Conservation (phyloP, 129 eudicot species). For the Oenanthe sinensis region DNA sequence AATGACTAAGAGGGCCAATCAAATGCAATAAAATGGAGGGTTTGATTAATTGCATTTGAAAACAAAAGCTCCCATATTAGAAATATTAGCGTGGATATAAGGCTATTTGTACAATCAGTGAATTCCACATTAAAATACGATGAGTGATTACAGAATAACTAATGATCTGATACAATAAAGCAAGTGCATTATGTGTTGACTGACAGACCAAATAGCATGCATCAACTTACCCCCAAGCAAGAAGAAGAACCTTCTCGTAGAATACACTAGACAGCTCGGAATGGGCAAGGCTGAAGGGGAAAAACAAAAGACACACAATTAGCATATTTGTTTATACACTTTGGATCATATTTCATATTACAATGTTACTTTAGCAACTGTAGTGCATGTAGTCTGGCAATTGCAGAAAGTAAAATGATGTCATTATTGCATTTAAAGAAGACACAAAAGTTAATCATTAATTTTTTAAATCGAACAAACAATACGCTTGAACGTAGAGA, state of each 20-base stretch:
- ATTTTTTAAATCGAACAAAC: not conserved
- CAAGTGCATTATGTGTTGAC: not conserved
- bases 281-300: conserved; percentile 84
- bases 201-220: not conserved
- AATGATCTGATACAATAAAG: not conserved
- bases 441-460: not conserved
- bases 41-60: not conserved
- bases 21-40: not conserved
- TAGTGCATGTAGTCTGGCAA: not conserved
- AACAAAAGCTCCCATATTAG: not conserved
- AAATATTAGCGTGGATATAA: not conserved
- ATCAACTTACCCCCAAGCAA: conserved; percentile 89
- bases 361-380: not conserved
- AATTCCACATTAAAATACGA: not conserved
- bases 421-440: not conserved
- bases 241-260: conserved; percentile 93
- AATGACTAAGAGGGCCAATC: no score
- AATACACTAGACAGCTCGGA: conserved; percentile 88
- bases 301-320: not conserved
- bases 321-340: not conserved
- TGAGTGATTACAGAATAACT: not conserved
- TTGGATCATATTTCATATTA: not conserved
- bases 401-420: not conserved
- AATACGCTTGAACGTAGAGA: not conserved
- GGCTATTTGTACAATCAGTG: not conserved